These are phyloP conservation scores for Trichosporon ovoides DNA, from an alignment of 1,284 basidiomycete species.

Conservation along the genomic window DNA sequence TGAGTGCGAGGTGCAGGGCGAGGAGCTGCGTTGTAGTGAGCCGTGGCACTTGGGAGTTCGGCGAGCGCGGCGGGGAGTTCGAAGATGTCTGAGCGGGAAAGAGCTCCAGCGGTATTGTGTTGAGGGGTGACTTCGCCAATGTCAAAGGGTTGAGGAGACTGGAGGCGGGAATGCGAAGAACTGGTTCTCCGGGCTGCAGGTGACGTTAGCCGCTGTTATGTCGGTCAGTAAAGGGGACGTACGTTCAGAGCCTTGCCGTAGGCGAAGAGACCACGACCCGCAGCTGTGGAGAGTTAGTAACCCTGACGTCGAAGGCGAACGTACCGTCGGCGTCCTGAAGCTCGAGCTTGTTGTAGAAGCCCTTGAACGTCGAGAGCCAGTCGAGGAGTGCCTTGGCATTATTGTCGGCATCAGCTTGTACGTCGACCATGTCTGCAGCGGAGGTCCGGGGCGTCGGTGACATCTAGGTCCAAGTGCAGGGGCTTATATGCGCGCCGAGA, in stretches of 20 bases:
- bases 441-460: no score
- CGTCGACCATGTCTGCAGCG: constrained; percentile 8
- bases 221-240: background rate
- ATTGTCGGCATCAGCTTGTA: constrained; percentile 1
- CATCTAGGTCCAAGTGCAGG: no score
- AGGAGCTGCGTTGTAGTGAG: constrained; percentile 53
- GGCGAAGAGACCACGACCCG: constrained; percentile 24
- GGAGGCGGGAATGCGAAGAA: constrained; percentile 65
- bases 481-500: no score
- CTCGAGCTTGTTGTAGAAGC: constrained; percentile 20
- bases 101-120: constrained; percentile 33
- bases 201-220: background rate
- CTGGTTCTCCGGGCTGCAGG: constrained; percentile 53
- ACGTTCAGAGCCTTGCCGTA: constrained; percentile 15
- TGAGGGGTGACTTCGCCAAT: constrained; percentile 41
- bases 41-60: constrained; percentile 16
- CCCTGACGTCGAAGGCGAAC: background rate
- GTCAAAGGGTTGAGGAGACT: constrained; percentile 67
- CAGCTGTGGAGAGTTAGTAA: no score
- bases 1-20: constrained; percentile 60
- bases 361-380: constrained; percentile 21
- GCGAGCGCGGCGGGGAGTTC: constrained; percentile 11
- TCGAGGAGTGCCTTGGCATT: constrained; percentile 9
- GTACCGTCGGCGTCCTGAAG: constrained; percentile 12
- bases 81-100: constrained; percentile 25